phyloP scores from a whole-genome alignment of 1,139 yeast species.

The Yamadazyma sp. region DNA sequence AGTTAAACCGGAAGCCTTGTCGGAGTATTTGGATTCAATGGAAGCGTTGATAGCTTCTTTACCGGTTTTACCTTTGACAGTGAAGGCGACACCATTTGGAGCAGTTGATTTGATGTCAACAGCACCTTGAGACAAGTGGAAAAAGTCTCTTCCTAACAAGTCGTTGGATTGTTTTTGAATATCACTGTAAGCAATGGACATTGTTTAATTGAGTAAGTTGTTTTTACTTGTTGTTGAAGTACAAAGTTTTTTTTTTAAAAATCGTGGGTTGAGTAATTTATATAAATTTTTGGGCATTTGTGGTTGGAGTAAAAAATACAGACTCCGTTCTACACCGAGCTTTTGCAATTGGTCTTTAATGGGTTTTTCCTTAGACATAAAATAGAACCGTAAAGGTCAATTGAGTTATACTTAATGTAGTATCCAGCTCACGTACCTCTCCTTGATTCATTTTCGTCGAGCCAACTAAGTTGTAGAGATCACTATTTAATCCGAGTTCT shows the following conservation, averaged over 20 bases:
- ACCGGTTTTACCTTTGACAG: conserved; percentile 90
- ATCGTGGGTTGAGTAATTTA: conserved; percentile 7
- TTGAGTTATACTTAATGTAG: too few species aligned
- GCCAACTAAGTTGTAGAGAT: too few species aligned
- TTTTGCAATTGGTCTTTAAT: too few species aligned
- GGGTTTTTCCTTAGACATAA: too few species aligned
- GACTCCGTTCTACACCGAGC: background rate
- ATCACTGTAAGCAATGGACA: conserved; percentile 71
- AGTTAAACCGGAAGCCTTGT: conserved; percentile 90
- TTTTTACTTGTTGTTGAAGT: conserved; percentile 1
- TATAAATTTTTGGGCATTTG: conserved; percentile 4
- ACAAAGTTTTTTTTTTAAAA: conserved; percentile 2
- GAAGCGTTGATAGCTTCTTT: conserved; percentile 84
- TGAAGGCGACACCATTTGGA: conserved; percentile 94
- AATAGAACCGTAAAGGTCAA: too few species aligned
- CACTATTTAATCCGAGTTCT: too few species aligned
- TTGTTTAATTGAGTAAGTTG: conserved; percentile 4
- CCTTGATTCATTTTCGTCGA: too few species aligned
- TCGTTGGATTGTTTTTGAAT: conserved; percentile 89
- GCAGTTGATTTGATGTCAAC: conserved; percentile 91
- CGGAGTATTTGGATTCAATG: conserved; percentile 89
- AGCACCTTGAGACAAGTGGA: conserved; percentile 84
- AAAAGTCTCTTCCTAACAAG: conserved; percentile 88
- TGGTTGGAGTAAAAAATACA: conserved; percentile 3
- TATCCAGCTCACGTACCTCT: too few species aligned